Evolutionary conservation across 2,329 filamentous ascomycete genomes (phyloP), one percentile per base, ranked within the genome.

Genomic region (Fusarium sp.): DNA sequence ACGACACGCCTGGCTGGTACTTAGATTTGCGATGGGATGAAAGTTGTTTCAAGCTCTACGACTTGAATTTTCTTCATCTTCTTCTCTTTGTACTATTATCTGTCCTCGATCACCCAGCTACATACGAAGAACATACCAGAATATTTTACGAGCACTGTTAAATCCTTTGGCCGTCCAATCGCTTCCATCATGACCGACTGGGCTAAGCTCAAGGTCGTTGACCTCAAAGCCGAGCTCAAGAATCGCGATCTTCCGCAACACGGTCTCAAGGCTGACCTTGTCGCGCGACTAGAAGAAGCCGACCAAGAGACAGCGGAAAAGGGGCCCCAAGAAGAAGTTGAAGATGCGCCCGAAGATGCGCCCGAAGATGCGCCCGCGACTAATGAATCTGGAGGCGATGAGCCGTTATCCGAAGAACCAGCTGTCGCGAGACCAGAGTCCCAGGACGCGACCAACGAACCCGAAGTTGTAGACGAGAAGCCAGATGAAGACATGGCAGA

Each of bases 191-290:
- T 85, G 84, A 80, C 81, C 54, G 85, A 87, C 72, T 88, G 85
- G 82, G 81, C 79, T 66, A 86, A 82, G 79, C 85, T 90, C 75
- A 94, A 92, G 81, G 92, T 95, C 68, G 84, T 90, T 34, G 91
- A 94, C 75, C 86, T 95, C 62, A 92, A 91, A 79, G 88, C 88
- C 24, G 91, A 94, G 82, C 85, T 94, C 44, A 94, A 92, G 80
- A 85, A 84, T 62, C 88, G 92, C 69, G 89, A 90, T n/a, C 86
- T 94, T 41, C 83, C 89, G 8, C 87, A 89, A 66, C 87, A 87
- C 25, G 92, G 92, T 11, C 84, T 94, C 55, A 92, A 94, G 77
- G 85, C 89, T 25, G 92, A 91, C 64, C 86, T 94, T 48, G 85
- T 94, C 59, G 86, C 90, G 65, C 88, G 91, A 63, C 81, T 95